Conservation (phyloP, 139 green algal genomes). For the Chlorella vulgaris region DNA sequence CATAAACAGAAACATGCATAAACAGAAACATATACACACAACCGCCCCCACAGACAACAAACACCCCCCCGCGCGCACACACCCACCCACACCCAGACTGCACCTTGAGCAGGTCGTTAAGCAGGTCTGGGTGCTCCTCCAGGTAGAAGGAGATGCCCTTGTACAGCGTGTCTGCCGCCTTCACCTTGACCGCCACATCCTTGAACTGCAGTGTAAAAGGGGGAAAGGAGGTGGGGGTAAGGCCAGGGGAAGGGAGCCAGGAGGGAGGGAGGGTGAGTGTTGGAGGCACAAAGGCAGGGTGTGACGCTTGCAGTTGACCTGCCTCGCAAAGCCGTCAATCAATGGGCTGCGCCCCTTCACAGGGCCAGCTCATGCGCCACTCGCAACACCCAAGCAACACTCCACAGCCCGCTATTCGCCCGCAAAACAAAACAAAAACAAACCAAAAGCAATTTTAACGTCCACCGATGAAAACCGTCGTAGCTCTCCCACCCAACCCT, state of each 20-base stretch:
- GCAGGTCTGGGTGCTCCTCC: constrained; percentile 94
- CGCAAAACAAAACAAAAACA: no score
- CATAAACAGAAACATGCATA: no score
- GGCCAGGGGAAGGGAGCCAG: neutral
- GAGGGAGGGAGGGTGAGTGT: neutral
- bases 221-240: neutral
- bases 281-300: neutral
- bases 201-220: constrained; percentile 78
- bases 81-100: neutral
- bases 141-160: constrained; percentile 96
- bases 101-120: constrained; percentile 94
- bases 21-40: neutral
- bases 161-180: constrained; percentile 91
- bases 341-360: no score
- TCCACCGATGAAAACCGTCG: no score
- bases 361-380: no score
- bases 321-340: no score
- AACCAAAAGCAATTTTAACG: no score
- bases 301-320: no score
- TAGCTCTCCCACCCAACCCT: no score
- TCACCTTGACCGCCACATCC: constrained; percentile 91
- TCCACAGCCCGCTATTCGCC: no score
- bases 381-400: no score
- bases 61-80: neutral
- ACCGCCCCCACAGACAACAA: neutral